Conservation (phyloP, 768 basidiomycete genomes). For the Lactarius quietus region DNA sequence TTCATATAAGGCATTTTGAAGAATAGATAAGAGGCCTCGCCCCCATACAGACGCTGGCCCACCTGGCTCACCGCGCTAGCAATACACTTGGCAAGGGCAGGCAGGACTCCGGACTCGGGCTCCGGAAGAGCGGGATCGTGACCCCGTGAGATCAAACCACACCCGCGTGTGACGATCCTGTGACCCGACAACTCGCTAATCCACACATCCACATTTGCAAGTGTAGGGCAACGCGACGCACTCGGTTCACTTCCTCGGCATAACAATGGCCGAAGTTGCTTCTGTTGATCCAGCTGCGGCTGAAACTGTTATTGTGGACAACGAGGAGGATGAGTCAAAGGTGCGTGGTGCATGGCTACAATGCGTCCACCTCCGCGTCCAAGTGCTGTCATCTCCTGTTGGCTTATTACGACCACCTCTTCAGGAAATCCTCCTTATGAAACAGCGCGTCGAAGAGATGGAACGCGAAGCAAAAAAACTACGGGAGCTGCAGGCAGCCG, state of each 20-base stretch:
- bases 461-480: slow-evolving; percentile 86
- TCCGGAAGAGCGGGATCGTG: neutral
- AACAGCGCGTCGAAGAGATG: slow-evolving; percentile 91
- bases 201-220: slow-evolving; percentile 3
- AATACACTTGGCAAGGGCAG: neutral
- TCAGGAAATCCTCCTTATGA: slow-evolving; percentile 87
- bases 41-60: neutral
- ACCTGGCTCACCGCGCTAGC: neutral
- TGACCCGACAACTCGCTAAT: slow-evolving; percentile 7
- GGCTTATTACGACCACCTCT: slow-evolving; percentile 4
- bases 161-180: slow-evolving; percentile 1
- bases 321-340: slow-evolving; percentile 37
- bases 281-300: slow-evolving; percentile 27
- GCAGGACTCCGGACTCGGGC: neutral
- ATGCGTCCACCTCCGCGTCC: neutral
- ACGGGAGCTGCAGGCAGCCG: slow-evolving; percentile 80
- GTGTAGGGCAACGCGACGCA: neutral
- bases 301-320: slow-evolving; percentile 32
- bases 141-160: neutral
- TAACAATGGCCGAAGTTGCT: slow-evolving; percentile 33
- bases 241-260: slow-evolving; percentile 15
- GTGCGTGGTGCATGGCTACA: slow-evolving; percentile 26
- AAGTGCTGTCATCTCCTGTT: neutral
- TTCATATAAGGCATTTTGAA: neutral
- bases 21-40: neutral